These are phyloP conservation scores for Pichia sp. DNA, from an alignment of 1,139 yeast species.

Conservation along the genomic window DNA sequence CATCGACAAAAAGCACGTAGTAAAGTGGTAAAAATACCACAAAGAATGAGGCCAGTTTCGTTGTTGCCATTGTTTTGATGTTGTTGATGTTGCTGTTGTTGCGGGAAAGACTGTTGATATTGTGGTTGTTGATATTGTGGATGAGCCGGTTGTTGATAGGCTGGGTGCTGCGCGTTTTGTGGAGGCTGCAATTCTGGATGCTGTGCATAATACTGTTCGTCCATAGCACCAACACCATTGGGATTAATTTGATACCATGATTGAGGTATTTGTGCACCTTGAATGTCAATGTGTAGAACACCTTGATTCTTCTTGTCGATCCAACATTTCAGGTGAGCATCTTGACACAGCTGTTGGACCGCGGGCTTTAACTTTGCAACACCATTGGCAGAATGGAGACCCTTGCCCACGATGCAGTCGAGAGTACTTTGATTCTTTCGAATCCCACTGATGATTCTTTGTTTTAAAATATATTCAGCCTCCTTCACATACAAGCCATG, in stretches of 20 bases:
- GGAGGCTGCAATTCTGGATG: conserved; percentile 8
- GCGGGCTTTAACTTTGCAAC: conserved; percentile 90
- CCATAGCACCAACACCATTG: conserved; percentile 27
- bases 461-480: conserved; percentile 70
- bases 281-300: conserved; percentile 64
- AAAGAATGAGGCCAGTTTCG: conserved; percentile 1
- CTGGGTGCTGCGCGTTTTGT: conserved; percentile 8
- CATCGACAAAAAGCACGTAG: conserved; percentile 1
- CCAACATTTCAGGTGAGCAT: conserved; percentile 52
- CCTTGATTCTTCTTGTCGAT: conserved; percentile 72
- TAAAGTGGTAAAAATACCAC: background rate
- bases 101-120: conserved; percentile 30
- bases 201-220: conserved; percentile 20
- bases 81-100: conserved; percentile 23
- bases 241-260: conserved; percentile 36
- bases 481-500: conserved; percentile 91
- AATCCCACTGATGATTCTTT: conserved; percentile 62
- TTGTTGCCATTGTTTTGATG: conserved; percentile 15
- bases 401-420: conserved; percentile 89
- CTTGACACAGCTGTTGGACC: conserved; percentile 65
- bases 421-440: conserved; percentile 48
- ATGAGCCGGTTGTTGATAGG: conserved; percentile 13
- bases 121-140: conserved; percentile 28
- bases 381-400: conserved; percentile 74
- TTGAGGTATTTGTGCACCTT: conserved; percentile 41